Base-by-base conservation (phyloP, 176 grass and related monocot genomes). In the Oryza australiensis region DNA sequence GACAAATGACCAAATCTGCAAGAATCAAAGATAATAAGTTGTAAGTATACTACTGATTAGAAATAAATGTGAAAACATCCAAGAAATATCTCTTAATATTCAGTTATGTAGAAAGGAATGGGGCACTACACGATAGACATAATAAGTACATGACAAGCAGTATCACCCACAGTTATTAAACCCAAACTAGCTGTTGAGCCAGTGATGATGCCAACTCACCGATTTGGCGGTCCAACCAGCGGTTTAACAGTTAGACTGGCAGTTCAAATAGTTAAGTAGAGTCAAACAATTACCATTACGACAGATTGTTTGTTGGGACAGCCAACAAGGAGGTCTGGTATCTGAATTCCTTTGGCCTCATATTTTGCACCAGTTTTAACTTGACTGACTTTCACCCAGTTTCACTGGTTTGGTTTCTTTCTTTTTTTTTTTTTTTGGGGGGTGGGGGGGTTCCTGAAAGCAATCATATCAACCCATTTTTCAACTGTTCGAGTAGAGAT, bases 1-100 rank as follows among this genome's bases (percentile, higher is more conserved):
- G 91, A 92, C 79, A 93, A 85, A 69, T 99, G 93, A 69, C 91
- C 90, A 74, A 99, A 99, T 87, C 93, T 99, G 94, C 80, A 71
- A 74, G 62, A 69, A 30, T 12, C 32, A 3, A 73, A 73, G 41
- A 64, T 20, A 74, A 65, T 20, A 74, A 65, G 59, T 83, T 66
- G 33, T 28, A 75, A 76, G n/a, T 23, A 24, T 24, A 70, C 37
- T 74, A 51, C 12, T 43, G 20, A 63, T 37, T 68, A 73, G 68
- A 90, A 73, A 20, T 22, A 66, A 18, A 37, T 82, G 33, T 60
- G 10, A 79, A 89, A 71, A 55, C 64, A 45, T 86, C 29, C 41
- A 83, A 32, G 68, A 78, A 38, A 78, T 77, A 48, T 48, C 40
- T 80, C 66, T 42, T 27, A 27, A 64, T 66, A 43, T 65, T 65